phyloP scores from a whole-genome alignment of 2,329 filamentous ascomycete species.

The Ceratocystis albifundus region DNA sequence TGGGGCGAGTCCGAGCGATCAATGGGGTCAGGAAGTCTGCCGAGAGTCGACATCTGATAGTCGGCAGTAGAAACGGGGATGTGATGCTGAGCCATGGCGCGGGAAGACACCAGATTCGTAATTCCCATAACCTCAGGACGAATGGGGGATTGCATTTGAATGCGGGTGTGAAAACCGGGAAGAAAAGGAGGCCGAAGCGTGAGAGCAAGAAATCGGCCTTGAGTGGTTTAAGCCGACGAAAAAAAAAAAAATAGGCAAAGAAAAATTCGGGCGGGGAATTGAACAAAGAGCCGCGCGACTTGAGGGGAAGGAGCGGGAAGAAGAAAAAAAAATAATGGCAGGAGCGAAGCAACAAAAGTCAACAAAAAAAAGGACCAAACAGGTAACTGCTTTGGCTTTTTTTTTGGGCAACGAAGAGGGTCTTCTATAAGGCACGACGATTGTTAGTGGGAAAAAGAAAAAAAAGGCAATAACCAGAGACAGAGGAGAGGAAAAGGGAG shows the following conservation, averaged over 20 bases:
- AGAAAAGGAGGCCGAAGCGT: neutral
- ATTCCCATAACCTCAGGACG: conserved; percentile 25
- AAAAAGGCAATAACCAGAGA: neutral
- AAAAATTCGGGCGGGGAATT: neutral
- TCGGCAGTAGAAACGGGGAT: conserved; percentile 26
- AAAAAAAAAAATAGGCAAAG: neutral
- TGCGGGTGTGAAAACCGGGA: neutral
- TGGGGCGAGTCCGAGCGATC: conserved; percentile 48
- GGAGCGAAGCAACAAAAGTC: conserved; percentile 5
- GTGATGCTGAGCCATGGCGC: conserved; percentile 20
- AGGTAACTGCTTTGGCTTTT: conserved; percentile 2
- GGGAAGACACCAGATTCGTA: conserved; percentile 25
- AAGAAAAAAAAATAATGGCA: neutral
- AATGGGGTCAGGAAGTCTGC: conserved; percentile 30
- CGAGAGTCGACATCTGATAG: conserved; percentile 27
- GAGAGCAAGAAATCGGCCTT: neutral
- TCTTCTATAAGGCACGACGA: too few species aligned
- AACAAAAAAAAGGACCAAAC: neutral
- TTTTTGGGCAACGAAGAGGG: too few species aligned
- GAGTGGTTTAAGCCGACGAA: neutral
- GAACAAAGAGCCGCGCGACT: neutral
- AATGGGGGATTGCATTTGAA: conserved; percentile 25
- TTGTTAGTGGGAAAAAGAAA: neutral
- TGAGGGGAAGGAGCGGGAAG: neutral
- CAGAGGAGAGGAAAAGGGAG: neutral